Conservation (phyloP, 106 monocot species). For the Dioscorea alata region DNA sequence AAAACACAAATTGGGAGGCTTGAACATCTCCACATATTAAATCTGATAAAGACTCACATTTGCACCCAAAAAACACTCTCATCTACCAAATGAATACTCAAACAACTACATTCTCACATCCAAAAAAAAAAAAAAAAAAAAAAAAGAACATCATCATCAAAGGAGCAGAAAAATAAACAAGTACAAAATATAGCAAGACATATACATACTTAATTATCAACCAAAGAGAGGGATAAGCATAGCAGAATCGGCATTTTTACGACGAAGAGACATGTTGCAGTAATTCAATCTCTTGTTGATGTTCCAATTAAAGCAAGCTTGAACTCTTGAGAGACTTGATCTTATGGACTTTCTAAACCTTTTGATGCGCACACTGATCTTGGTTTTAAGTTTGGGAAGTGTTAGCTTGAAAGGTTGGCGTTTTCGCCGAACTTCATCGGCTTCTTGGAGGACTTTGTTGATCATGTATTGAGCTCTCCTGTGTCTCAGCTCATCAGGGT, state of each 20-base stretch:
- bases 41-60: too few species aligned
- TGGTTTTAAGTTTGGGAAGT: not conserved
- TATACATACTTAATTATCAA: not conserved
- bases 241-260: not conserved
- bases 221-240: not conserved
- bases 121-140: too few species aligned
- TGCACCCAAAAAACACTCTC: too few species aligned
- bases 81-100: too few species aligned
- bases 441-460: not conserved
- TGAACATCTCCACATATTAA: too few species aligned
- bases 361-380: not conserved
- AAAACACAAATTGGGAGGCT: too few species aligned
- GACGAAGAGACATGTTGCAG: not conserved
- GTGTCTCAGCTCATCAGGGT: constrained; percentile 1
- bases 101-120: too few species aligned
- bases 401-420: not conserved
- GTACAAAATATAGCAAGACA: not conserved
- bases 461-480: not conserved
- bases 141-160: not conserved
- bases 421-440: not conserved
- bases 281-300: not conserved
- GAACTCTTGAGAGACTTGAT: not conserved
- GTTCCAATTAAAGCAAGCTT: not conserved
- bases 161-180: not conserved
- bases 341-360: not conserved